These are phyloP conservation scores for Mycena kentingensis DNA, from an alignment of 768 basidiomycete genomes.

Conservation along the genomic window DNA sequence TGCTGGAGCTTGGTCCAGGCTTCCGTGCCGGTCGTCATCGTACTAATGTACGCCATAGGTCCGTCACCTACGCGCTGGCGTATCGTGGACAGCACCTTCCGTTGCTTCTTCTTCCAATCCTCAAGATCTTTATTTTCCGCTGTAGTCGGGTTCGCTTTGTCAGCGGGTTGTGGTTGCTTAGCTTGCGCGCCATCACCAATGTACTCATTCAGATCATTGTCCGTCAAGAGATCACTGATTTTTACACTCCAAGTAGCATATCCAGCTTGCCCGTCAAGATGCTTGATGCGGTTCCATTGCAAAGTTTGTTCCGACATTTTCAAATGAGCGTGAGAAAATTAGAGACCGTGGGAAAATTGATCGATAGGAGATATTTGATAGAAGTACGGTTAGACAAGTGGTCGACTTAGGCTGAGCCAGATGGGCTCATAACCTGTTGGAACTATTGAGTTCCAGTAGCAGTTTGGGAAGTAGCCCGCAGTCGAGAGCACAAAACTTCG, in stretches of 20 bases:
- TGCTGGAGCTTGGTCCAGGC: slow-evolving; percentile 30
- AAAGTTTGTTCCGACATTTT: neutral
- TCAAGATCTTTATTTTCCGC: neutral
- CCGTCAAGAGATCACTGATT: slow-evolving; percentile 27
- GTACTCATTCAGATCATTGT: slow-evolving; percentile 20
- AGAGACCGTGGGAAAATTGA: neutral
- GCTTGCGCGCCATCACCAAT: slow-evolving; percentile 1
- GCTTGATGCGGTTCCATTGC: slow-evolving; percentile 22
- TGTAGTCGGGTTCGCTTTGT: neutral
- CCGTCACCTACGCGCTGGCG: slow-evolving; percentile 21
- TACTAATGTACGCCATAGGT: slow-evolving; percentile 32
- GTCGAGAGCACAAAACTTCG: too few relatives aligned
- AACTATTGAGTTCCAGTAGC: too few relatives aligned
- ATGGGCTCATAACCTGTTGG: slow-evolving; percentile 1
- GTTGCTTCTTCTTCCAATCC: slow-evolving; percentile 26
- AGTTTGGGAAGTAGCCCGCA: too few relatives aligned
- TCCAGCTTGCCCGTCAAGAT: slow-evolving; percentile 21
- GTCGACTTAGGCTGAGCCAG: too few relatives aligned
- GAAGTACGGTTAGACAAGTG: neutral
- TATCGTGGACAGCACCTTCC: slow-evolving; percentile 33
- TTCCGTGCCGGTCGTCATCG: slow-evolving; percentile 25
- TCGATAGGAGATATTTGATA: neutral
- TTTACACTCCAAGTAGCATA: slow-evolving; percentile 24
- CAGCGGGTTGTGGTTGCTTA: neutral
- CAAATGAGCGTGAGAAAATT: neutral